phyloP scores from a whole-genome alignment of 805 yeast species.

The Tetrapisispora pingtungensis region DNA sequence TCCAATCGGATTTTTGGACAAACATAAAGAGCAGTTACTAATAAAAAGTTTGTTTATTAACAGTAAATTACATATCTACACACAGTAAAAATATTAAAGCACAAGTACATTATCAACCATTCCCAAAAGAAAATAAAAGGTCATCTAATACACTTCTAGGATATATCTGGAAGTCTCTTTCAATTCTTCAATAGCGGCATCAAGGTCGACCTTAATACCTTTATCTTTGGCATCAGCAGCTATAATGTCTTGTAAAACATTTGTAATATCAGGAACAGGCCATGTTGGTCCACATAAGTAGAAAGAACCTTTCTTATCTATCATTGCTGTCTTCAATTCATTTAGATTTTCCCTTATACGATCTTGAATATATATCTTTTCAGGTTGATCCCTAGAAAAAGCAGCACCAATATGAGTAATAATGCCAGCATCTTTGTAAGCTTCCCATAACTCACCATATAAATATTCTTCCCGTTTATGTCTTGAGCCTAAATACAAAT shows the following conservation, averaged over 20 bases:
- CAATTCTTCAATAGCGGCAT: slow-evolving; percentile 79
- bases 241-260: slow-evolving; percentile 76
- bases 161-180: slow-evolving; percentile 89
- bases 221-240: slow-evolving; percentile 55
- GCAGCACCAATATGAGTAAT: slow-evolving; percentile 96
- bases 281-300: slow-evolving; percentile 98
- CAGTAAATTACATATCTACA: background rate
- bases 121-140: background rate
- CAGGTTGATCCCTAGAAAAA: slow-evolving; percentile 92
- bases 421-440: slow-evolving; percentile 83
- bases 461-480: slow-evolving; percentile 91
- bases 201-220: slow-evolving; percentile 62
- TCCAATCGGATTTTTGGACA: too few species aligned
- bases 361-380: slow-evolving; percentile 92
- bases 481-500: slow-evolving; percentile 84
- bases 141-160: slow-evolving; percentile 71
- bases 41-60: too few species aligned
- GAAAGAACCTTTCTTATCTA: slow-evolving; percentile 72
- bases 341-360: slow-evolving; percentile 69
- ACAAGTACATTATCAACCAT: too few species aligned
- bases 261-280: slow-evolving; percentile 96
- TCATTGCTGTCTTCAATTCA: slow-evolving; percentile 70
- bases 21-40: too few species aligned
- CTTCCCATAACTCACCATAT: slow-evolving; percentile 97
- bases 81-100: background rate